Base-by-base conservation (phyloP, 768 basidiomycete species). In the Tulasnella sp. region DNA sequence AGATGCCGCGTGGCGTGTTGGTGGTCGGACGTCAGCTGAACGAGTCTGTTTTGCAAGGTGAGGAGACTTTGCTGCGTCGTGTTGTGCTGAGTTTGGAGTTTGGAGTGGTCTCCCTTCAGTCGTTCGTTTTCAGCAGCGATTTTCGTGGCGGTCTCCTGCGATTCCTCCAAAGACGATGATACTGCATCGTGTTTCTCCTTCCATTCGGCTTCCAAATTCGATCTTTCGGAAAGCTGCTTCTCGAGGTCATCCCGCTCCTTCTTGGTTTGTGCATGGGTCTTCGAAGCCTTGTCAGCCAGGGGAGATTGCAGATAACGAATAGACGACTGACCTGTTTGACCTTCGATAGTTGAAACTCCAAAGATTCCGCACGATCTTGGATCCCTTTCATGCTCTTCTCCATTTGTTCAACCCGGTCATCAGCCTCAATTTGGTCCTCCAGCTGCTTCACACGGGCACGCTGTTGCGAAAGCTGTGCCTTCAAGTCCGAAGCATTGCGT, bases 261-360 rank as follows among this genome's bases (percentile, higher is more conserved):
- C 80, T 88, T 91, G 72, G 89, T 78, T 37, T 84, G 80, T 14
- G 83, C 79, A 76, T 89, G 84, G 7, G 82, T 80, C 92, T 93
- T 17, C 14, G n/a, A 39, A 29, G 39, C 0, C 32, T 59, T 19
- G 44, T 52, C 3, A 64, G 62, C 19, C 9, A 41, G 32, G 65
- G 22, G n/a, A 36, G 70, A 59, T 32, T 34, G 32, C 32, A 9
- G 11, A 59, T 1, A 37, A 74, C n/a, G 36, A 35, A 40, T 5
- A 0, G 8, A 74, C 17, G 40, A 74, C 82, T 65, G 74, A 88
- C 92, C 86, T 93, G 92, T 77, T 88, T 90, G 44, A 90, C 81
- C 77, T 90, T 91, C 14, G 89, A 87, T 22, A 94, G 81, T 77
- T 90, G 90, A 76, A 92, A 90, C 76, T 93, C 92, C 9, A 94